Conservation (phyloP, 306 rosid genomes). For the Begonia loranthoides region DNA sequence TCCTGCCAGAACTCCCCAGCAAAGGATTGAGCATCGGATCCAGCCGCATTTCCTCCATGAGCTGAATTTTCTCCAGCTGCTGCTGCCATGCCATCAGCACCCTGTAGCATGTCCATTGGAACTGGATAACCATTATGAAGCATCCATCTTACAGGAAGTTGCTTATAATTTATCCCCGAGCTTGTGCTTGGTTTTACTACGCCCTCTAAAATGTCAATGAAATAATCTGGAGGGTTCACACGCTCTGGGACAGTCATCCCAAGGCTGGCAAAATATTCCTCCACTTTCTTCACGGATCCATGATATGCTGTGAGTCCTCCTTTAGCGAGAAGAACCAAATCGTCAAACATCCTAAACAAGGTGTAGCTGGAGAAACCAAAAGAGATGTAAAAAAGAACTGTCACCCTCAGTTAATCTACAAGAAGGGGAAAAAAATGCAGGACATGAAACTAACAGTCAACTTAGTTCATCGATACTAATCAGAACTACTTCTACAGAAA, state of each 20-base stretch:
- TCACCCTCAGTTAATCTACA: neutral
- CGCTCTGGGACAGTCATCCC: conserved; percentile 91
- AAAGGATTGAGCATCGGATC: conserved; percentile 36
- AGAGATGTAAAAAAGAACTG: conserved; percentile 4
- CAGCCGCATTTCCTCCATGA: conserved; percentile 24
- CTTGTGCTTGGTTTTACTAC: conserved; percentile 49
- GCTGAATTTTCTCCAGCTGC: conserved; percentile 32
- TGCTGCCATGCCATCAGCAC: conserved; percentile 50
- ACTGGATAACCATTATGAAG: conserved; percentile 89
- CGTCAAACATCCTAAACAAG: conserved; percentile 91
- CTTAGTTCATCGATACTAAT: too few relatives aligned
- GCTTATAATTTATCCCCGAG: conserved; percentile 53
- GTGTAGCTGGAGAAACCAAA: conserved; percentile 65
- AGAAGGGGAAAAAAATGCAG: too few relatives aligned
- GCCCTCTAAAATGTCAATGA: conserved; percentile 95
- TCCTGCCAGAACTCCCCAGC: conserved; percentile 93
- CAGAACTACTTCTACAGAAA: too few relatives aligned
- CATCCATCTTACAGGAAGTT: conserved; percentile 98
- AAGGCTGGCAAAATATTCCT: conserved; percentile 76
- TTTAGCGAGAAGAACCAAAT: conserved; percentile 92
- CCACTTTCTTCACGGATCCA: conserved; percentile 84
- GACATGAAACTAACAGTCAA: too few relatives aligned
- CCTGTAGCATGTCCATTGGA: conserved; percentile 85
- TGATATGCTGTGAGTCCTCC: conserved; percentile 93
- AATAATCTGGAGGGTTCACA: conserved; percentile 97